phyloP scores from a whole-genome alignment of 2,329 filamentous ascomycete species.

The Neofusicoccum ribis region DNA sequence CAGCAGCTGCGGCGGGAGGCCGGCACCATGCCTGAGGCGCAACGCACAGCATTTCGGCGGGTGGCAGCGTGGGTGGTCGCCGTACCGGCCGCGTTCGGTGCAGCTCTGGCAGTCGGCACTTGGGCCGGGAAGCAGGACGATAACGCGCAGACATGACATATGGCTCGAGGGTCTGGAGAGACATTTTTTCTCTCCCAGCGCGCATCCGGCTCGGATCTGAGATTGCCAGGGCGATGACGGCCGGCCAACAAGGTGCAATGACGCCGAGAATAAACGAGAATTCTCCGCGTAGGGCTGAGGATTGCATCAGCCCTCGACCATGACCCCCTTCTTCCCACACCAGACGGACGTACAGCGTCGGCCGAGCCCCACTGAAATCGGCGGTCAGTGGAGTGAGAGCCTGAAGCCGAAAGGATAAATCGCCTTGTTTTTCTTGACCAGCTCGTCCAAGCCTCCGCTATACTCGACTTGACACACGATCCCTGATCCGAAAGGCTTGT shows the following conservation, averaged over 20 bases:
- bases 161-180: neutral
- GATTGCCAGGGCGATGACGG: neutral
- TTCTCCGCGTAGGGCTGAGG: neutral
- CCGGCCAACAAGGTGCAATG: neutral
- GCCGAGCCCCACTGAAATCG: constrained; percentile 8
- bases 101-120: neutral
- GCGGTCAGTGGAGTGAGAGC: constrained; percentile 12
- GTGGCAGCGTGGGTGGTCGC: neutral
- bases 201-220: too few species aligned
- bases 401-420: neutral
- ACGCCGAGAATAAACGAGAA: constrained; percentile 4
- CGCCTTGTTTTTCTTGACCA: too few species aligned
- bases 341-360: neutral
- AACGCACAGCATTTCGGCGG: neutral
- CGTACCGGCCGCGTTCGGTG: neutral
- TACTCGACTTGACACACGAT: neutral
- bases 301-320: neutral
- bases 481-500: neutral
- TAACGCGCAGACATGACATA: neutral
- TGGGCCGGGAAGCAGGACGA: neutral
- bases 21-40: neutral
- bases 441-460: neutral
- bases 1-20: neutral
- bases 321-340: neutral
- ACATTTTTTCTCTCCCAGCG: neutral